Conservation (phyloP, 2,329 filamentous ascomycete genomes). For the Juglanconis oblonga region DNA sequence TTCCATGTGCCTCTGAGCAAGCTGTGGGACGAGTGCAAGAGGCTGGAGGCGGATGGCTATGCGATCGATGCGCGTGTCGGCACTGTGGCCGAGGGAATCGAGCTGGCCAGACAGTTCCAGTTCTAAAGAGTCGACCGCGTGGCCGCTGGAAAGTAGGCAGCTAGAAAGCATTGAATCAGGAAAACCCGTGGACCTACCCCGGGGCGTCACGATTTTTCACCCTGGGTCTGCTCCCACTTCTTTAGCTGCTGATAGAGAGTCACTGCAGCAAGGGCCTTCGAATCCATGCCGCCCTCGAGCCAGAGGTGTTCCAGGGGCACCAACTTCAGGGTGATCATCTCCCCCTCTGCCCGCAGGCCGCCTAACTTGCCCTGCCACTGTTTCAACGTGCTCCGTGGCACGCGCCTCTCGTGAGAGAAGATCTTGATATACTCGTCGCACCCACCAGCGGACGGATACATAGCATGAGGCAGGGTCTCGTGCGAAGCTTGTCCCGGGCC, state of each 20-base stretch:
- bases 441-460: conserved; percentile 57
- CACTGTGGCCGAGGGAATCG: conserved; percentile 74
- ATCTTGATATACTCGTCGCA: conserved; percentile 61
- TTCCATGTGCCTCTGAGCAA: conserved; percentile 64
- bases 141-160: neutral
- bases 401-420: conserved; percentile 52
- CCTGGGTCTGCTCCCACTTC: conserved; percentile 41
- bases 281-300: conserved; percentile 55
- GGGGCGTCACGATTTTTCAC: neutral
- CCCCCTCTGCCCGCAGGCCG: conserved; percentile 54
- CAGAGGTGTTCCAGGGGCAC: conserved; percentile 56
- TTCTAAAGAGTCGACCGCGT: conserved; percentile 27
- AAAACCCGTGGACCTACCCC: neutral
- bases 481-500: conserved; percentile 18
- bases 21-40: conserved; percentile 65
- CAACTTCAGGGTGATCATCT: conserved; percentile 61
- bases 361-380: conserved; percentile 58
- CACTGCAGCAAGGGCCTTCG: conserved; percentile 57
- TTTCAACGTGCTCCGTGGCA: conserved; percentile 46
- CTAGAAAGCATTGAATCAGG: neutral
- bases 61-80: conserved; percentile 78
- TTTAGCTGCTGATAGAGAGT: conserved; percentile 36
- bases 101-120: conserved; percentile 61
- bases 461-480: conserved; percentile 41
- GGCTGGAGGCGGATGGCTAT: conserved; percentile 66